A percentile compares a stretch with the other conserved stretches of the same genome.
Evolutionary conservation across 352 stramenopile genomes (phyloP).

Genomic region (Pythium aphanidermatum): DNA sequence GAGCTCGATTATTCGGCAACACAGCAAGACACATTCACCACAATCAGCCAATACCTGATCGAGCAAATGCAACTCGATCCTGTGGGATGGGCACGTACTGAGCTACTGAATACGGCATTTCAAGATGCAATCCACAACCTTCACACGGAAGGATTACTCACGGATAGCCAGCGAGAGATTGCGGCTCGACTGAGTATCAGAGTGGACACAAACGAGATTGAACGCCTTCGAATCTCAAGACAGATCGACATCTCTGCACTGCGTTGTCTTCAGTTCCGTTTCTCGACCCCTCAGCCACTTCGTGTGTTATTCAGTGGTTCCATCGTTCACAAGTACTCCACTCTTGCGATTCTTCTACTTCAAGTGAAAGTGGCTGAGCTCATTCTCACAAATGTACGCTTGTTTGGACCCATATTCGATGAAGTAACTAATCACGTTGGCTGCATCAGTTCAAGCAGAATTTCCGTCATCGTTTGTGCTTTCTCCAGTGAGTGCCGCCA

Average conservation of each 20-base stretch:
- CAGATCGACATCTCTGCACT: conserved; percentile 53
- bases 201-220: conserved; percentile 42
- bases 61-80: conserved; percentile 45
- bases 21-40: conserved; percentile 65
- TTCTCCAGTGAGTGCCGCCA: conserved; percentile 40
- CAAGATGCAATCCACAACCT: conserved; percentile 49
- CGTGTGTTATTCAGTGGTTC: conserved; percentile 53
- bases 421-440: neutral
- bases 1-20: too few species aligned
- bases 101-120: conserved; percentile 44
- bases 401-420: neutral
- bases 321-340: conserved; percentile 60
- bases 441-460: conserved; percentile 46
- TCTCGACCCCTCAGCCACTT: conserved; percentile 38
- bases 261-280: conserved; percentile 55
- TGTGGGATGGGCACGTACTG: conserved; percentile 47
- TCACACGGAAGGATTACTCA: conserved; percentile 38
- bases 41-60: conserved; percentile 42
- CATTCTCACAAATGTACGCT: conserved; percentile 42
- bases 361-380: conserved; percentile 64
- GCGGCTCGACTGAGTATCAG: conserved; percentile 40
- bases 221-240: conserved; percentile 21
- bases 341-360: conserved; percentile 41
- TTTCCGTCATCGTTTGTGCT: conserved; percentile 45
- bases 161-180: conserved; percentile 27